phyloP scores from a whole-genome alignment of 2,329 filamentous ascomycete genomes.

The Talaromyces marneffei region DNA sequence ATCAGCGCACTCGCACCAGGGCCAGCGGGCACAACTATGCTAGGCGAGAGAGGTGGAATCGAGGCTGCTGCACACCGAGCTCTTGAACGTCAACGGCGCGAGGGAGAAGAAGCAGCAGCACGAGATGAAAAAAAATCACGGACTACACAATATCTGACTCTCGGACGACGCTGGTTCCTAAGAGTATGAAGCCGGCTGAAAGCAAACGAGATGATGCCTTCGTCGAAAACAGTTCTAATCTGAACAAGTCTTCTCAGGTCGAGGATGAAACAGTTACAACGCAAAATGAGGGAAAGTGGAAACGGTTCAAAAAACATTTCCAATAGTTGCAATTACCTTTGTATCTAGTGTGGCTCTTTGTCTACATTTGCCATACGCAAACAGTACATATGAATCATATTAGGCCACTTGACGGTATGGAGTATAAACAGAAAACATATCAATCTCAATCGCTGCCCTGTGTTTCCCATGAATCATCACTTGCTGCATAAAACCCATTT shows the following conservation, averaged over 20 bases:
- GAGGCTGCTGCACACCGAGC: conserved; percentile 4
- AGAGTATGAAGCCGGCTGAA: neutral
- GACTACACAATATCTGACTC: conserved; percentile 5
- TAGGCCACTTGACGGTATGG: neutral
- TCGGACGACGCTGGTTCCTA: neutral
- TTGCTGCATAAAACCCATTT: neutral
- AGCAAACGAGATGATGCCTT: neutral
- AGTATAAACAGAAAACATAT: neutral
- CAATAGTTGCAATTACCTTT: neutral
- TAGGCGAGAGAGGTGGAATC: conserved; percentile 6
- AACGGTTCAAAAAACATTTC: neutral
- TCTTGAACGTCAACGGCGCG: neutral
- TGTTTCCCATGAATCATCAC: neutral
- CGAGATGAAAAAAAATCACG: neutral
- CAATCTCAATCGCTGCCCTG: neutral
- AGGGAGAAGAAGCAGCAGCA: neutral
- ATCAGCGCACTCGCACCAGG: conserved; percentile 3
- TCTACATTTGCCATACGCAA: neutral
- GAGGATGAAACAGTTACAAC: neutral
- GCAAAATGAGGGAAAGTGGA: neutral
- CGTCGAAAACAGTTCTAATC: neutral
- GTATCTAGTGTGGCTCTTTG: neutral
- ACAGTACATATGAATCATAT: neutral
- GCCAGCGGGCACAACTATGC: conserved; percentile 6
- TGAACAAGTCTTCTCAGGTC: neutral